Evolutionary conservation across 108 stramenopile genomes (phyloP).

Genomic region (Halocafeteria seosinensis): DNA sequence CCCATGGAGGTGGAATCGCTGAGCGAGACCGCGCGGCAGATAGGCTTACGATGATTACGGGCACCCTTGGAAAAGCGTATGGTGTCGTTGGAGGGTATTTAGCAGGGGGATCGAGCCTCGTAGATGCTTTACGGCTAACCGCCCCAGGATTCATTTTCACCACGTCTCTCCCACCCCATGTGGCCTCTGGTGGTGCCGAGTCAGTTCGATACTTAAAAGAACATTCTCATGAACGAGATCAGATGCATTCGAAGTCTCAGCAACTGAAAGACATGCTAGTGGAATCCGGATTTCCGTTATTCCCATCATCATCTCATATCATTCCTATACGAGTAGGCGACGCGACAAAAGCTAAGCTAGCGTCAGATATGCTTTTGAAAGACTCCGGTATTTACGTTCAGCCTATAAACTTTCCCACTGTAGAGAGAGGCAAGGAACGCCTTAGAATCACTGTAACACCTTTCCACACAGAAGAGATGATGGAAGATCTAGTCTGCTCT

Average conservation of each 20-base stretch:
- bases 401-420: conserved; percentile 20
- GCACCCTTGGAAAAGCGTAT: conserved; percentile 19
- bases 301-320: conserved; percentile 10
- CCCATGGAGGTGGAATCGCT: not conserved
- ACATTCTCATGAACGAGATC: conserved; percentile 5
- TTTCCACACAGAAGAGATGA: conserved; percentile 5
- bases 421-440: conserved; percentile 13
- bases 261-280: conserved; percentile 6
- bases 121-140: conserved; percentile 9
- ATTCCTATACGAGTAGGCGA: conserved; percentile 13
- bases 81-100: conserved; percentile 14
- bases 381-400: conserved; percentile 13
- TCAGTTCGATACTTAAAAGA: conserved; percentile 8
- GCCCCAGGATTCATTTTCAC: conserved; percentile 18
- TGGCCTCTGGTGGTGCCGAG: conserved; percentile 4
- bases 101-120: conserved; percentile 5
- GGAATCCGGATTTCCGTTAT: conserved; percentile 3
- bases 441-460: conserved; percentile 13
- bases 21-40: conserved; percentile 9
- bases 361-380: conserved; percentile 10
- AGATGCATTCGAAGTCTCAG: conserved; percentile 11
- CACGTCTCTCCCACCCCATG: conserved; percentile 9
- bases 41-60: conserved; percentile 11
- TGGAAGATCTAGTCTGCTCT: not conserved
- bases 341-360: conserved; percentile 9